These are phyloP conservation scores for Acanthamoeba sp. DNA, from an alignment of 208 protist genomes.

Conservation along the genomic window DNA sequence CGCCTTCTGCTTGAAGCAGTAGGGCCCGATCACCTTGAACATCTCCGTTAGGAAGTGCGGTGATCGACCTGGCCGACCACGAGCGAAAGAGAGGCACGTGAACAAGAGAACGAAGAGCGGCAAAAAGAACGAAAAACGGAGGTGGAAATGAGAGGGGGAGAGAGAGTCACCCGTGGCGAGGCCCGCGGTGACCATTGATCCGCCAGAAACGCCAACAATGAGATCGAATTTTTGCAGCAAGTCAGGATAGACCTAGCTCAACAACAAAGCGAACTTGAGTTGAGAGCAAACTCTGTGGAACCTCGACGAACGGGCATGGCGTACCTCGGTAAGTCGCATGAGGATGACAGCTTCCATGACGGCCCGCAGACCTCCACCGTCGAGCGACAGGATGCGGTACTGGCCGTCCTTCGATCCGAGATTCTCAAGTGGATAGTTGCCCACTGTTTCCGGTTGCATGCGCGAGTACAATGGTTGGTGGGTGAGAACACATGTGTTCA, in stretches of 20 bases:
- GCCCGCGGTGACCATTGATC: constrained; percentile 45
- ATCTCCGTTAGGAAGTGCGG: constrained; percentile 63
- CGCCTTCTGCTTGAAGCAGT: constrained; percentile 61
- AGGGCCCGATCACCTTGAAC: constrained; percentile 58
- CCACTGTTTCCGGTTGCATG: not conserved
- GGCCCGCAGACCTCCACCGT: constrained; percentile 48
- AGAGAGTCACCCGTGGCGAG: constrained; percentile 16
- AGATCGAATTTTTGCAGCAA: constrained; percentile 49
- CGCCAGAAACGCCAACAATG: constrained; percentile 47
- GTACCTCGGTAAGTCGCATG: constrained; percentile 18
- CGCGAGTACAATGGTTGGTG: not conserved
- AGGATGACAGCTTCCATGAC: constrained; percentile 66
- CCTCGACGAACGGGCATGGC: not conserved
- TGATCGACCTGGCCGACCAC: not conserved
- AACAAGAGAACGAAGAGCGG: not conserved
- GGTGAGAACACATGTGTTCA: too few species aligned
- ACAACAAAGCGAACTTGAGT: not conserved
- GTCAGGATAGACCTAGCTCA: constrained; percentile 5
- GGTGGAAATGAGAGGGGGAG: not conserved
- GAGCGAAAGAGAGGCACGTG: too few species aligned
- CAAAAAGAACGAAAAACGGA: not conserved
- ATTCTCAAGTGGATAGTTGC: not conserved
- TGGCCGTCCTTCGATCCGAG: constrained; percentile 2
- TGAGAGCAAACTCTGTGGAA: too few species aligned
- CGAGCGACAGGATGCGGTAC: constrained; percentile 30